These are phyloP conservation scores for Globisporangium okanoganense DNA, from an alignment of 352 stramenopile species.

Conservation along the genomic window DNA sequence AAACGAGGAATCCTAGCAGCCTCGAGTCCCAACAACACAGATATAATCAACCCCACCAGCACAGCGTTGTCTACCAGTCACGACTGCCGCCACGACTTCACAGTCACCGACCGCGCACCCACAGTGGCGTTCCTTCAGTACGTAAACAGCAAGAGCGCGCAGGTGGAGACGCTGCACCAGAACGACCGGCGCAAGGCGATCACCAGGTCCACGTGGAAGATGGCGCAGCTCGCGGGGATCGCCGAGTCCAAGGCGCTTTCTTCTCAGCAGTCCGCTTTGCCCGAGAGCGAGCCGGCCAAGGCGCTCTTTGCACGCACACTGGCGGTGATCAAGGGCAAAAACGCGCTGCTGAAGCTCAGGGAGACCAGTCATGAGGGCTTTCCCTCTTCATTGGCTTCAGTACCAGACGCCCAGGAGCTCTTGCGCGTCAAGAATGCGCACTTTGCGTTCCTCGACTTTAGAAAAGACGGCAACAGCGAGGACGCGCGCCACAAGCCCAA, in stretches of 20 bases:
- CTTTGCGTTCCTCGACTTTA: slow-evolving; percentile 61
- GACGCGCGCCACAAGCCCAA: slow-evolving; percentile 16
- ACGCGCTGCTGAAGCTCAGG: slow-evolving; percentile 24
- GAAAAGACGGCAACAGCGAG: slow-evolving; percentile 10
- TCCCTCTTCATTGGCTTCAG: background rate
- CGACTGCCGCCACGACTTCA: background rate
- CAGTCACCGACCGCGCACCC: slow-evolving; percentile 1
- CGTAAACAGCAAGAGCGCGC: slow-evolving; percentile 36
- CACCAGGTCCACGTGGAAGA: slow-evolving; percentile 18
- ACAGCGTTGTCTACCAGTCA: background rate
- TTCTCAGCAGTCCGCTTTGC: background rate
- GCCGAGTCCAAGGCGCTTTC: slow-evolving; percentile 18
- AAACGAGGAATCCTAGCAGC: slow-evolving; percentile 18
- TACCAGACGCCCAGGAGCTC: slow-evolving; percentile 1
- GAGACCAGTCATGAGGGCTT: too few species aligned
- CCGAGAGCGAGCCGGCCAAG: slow-evolving; percentile 14
- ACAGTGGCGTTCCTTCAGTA: slow-evolving; percentile 41
- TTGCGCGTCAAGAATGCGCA: slow-evolving; percentile 46
- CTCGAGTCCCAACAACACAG: background rate
- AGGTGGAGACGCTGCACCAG: slow-evolving; percentile 30
- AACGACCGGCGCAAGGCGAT: slow-evolving; percentile 42
- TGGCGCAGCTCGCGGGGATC: slow-evolving; percentile 30
- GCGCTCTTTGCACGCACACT: slow-evolving; percentile 26
- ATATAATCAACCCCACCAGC: background rate
- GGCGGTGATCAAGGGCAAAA: slow-evolving; percentile 24